A percentile compares a stretch with the other conserved stretches of the same genome.
Evolutionary conservation across 371 early-diverging fungal species (phyloP).

Genomic region (Mortierella sp.): DNA sequence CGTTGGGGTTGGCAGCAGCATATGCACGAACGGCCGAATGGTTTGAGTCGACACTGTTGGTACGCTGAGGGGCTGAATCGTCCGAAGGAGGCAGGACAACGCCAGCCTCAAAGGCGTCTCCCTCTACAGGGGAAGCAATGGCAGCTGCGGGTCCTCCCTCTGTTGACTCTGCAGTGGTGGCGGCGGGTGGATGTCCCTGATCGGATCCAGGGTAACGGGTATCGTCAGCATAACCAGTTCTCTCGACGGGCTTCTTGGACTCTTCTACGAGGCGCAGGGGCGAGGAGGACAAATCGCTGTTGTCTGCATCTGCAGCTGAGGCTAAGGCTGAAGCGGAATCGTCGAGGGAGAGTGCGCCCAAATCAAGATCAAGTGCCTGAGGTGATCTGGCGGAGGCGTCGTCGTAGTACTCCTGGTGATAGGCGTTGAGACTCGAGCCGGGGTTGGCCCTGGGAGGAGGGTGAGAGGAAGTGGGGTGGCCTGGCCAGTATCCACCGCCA

Average conservation of each 20-base stretch:
- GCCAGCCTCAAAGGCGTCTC: constrained; percentile 25
- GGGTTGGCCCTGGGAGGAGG: background rate
- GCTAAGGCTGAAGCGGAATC: background rate
- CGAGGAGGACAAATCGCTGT: constrained; percentile 14
- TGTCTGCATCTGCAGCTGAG: background rate
- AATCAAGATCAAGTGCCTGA: constrained; percentile 24
- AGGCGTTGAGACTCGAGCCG: background rate
- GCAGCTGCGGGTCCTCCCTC: constrained; percentile 16
- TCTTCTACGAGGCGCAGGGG: constrained; percentile 46
- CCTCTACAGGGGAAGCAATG: background rate
- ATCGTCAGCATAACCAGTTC: constrained; percentile 50
- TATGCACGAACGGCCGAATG: constrained; percentile 39
- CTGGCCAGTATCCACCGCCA: background rate
- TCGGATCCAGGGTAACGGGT: constrained; percentile 45
- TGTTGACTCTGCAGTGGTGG: background rate
- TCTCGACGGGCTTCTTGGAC: constrained; percentile 39
- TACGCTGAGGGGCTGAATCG: constrained; percentile 21
- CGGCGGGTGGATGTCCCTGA: constrained; percentile 13
- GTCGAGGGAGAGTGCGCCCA: constrained; percentile 41
- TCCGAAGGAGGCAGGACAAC: constrained; percentile 8
- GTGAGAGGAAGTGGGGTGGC: background rate
- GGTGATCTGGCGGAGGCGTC: background rate
- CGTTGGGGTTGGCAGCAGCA: constrained; percentile 37
- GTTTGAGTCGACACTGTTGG: constrained; percentile 33
- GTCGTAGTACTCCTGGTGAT: background rate